Percentiles rank a stretch among this genome's conserved stretches.
Conservation (phyloP, 441 rosid species). For the Gossypium lobatum region DNA sequence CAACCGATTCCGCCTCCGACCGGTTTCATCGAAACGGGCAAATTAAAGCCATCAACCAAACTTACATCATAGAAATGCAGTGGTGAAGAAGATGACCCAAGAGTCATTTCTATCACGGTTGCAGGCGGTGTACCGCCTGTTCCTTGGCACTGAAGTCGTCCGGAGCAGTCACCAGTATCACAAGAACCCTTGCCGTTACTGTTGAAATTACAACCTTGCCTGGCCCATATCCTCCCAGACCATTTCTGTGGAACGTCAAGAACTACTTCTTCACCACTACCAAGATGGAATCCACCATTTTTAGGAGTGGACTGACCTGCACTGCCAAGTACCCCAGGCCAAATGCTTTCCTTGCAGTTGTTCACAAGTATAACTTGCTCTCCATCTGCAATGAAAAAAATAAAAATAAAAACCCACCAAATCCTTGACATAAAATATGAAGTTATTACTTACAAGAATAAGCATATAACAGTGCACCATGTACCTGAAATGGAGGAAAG, state of each 20-base stretch:
- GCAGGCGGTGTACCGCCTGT: conserved; percentile 70
- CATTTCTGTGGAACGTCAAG: conserved; percentile 66
- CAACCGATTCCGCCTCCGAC: conserved; percentile 86
- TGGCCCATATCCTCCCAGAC: conserved; percentile 87
- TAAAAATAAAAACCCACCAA: background rate
- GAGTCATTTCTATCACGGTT: conserved; percentile 85
- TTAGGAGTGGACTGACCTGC: conserved; percentile 57
- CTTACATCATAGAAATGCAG: conserved; percentile 91
- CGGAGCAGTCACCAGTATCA: conserved; percentile 69
- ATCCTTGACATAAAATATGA: background rate
- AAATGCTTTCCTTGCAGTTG: conserved; percentile 75
- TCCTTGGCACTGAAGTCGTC: conserved; percentile 60
- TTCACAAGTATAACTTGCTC: conserved; percentile 72
- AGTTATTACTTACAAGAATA: background rate
- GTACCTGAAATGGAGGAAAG: conserved; percentile 32
- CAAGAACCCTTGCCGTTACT: conserved; percentile 66
- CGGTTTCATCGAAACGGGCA: conserved; percentile 82
- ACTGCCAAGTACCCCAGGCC: conserved; percentile 88
- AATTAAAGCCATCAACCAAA: conserved; percentile 82
- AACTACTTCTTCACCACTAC: conserved; percentile 61
- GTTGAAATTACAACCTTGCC: conserved; percentile 76
- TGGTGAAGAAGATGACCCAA: conserved; percentile 59
- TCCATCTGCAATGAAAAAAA: conserved; percentile 42
- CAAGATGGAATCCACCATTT: conserved; percentile 75
- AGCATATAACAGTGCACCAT: background rate